Conservation (phyloP, 2,329 filamentous ascomycete genomes). For the Ceratocystis diversiconidia region DNA sequence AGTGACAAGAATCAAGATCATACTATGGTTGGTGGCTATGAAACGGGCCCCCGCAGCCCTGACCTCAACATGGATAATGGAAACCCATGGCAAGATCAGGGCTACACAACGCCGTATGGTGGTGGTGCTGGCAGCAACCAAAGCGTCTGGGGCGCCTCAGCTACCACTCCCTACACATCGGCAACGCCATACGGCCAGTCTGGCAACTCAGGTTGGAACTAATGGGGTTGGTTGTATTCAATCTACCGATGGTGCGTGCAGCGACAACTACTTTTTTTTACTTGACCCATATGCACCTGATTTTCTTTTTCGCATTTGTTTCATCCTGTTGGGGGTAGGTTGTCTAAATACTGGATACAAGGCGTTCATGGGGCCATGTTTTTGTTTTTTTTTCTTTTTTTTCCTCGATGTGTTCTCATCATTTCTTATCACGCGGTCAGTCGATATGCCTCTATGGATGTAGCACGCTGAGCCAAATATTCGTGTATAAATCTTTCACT, state of each 20-base stretch:
- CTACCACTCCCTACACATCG: slow-evolving; percentile 32
- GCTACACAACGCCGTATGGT: slow-evolving; percentile 56
- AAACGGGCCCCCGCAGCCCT: slow-evolving; percentile 52
- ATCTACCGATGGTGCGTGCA: neutral
- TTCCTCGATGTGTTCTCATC: neutral
- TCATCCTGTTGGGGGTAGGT: neutral
- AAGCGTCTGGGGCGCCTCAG: slow-evolving; percentile 48
- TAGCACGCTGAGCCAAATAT: neutral
- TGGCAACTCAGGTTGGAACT: slow-evolving; percentile 20
- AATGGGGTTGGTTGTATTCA: neutral
- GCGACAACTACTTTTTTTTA: neutral
- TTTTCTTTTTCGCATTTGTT: slow-evolving; percentile 12
- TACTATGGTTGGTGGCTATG: slow-evolving; percentile 30
- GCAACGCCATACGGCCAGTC: slow-evolving; percentile 31
- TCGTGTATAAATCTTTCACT: neutral
- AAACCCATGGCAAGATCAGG: slow-evolving; percentile 46
- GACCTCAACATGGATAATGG: slow-evolving; percentile 46
- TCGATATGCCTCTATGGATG: neutral
- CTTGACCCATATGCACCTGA: neutral
- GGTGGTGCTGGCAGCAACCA: slow-evolving; percentile 36
- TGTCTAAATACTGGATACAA: slow-evolving; percentile 6
- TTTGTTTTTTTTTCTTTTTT: neutral
- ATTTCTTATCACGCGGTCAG: neutral
- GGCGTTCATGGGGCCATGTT: slow-evolving; percentile 11
- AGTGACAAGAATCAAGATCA: slow-evolving; percentile 36